Percentiles rank a stretch among this genome's conserved stretches.
phyloP scores from a whole-genome alignment of 495 filamentous ascomycete species.

The Friedmanniomyces endolithicus region DNA sequence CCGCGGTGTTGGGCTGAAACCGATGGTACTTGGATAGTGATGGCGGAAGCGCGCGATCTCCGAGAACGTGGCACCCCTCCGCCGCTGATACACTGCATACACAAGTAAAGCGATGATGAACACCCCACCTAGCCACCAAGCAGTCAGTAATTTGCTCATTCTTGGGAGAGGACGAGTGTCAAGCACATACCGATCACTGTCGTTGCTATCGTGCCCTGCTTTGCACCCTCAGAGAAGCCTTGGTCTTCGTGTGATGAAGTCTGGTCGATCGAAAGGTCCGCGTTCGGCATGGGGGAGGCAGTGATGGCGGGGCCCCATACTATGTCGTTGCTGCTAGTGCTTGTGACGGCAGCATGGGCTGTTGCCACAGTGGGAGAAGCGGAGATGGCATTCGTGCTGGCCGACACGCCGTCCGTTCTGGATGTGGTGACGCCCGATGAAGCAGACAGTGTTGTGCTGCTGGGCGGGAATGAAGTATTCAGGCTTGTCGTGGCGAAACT shows the following conservation, averaged over 20 bases:
- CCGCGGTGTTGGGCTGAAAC: neutral
- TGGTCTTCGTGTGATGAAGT: neutral
- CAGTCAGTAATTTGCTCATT: neutral
- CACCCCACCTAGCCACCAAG: constrained; percentile 1
- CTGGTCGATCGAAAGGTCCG: neutral
- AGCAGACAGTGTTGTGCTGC: neutral
- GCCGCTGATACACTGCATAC: constrained; percentile 6
- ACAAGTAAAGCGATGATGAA: constrained; percentile 6
- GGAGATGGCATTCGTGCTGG: too few relatives aligned
- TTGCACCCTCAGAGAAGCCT: neutral
- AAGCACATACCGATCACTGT: constrained; percentile 8
- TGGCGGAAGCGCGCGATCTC: constrained; percentile 13
- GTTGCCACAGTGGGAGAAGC: neutral
- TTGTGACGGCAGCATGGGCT: neutral
- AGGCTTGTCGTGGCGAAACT: neutral
- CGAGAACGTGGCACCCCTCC: constrained; percentile 8
- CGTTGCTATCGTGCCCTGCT: constrained; percentile 5
- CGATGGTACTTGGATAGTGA: constrained; percentile 4
- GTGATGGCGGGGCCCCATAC: constrained; percentile 8
- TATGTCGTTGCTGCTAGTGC: neutral
- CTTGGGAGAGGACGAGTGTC: neutral
- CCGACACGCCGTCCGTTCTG: too few relatives aligned
- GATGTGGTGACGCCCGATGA: neutral
- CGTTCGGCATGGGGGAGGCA: constrained; percentile 1
- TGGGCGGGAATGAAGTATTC: neutral